Conservation (phyloP, 805 yeast genomes). For the Zygoascus flipseniorum region DNA sequence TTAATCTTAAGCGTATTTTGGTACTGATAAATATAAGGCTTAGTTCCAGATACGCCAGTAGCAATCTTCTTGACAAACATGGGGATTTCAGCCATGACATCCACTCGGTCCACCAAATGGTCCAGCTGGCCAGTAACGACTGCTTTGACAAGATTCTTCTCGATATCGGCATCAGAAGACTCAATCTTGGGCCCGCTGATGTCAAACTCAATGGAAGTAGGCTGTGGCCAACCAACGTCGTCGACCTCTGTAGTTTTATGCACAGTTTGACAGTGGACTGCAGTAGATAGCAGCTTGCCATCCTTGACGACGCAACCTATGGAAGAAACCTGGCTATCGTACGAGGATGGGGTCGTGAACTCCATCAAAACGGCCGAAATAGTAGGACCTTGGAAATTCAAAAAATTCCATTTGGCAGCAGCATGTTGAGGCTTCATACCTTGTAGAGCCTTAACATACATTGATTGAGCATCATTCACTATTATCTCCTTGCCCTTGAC, state of each 20-base stretch:
- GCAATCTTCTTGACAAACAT: conserved; percentile 88
- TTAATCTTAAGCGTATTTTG: conserved; percentile 52
- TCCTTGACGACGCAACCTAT: conserved; percentile 66
- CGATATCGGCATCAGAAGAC: conserved; percentile 35
- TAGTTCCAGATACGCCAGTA: conserved; percentile 90
- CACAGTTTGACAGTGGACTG: conserved; percentile 55
- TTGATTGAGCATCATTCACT: conserved; percentile 36
- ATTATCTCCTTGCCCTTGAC: conserved; percentile 33
- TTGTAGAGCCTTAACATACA: conserved; percentile 95
- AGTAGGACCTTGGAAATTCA: conserved; percentile 73
- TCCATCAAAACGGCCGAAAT: conserved; percentile 84
- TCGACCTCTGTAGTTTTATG: conserved; percentile 45
- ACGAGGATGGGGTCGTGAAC: conserved; percentile 87
- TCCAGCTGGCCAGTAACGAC: conserved; percentile 52
- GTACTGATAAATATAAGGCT: conserved; percentile 94
- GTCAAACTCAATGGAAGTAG: conserved; percentile 55
- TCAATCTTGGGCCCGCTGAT: conserved; percentile 42
- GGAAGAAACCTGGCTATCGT: conserved; percentile 72
- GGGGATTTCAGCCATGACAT: conserved; percentile 96
- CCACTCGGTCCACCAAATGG: conserved; percentile 77
- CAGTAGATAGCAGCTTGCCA: conserved; percentile 53
- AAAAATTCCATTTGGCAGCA: conserved; percentile 93
- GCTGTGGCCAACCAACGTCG: conserved; percentile 89
- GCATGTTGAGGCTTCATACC: conserved; percentile 99
- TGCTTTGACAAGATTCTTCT: conserved; percentile 35